Base-by-base conservation (phyloP, 257 asterid species). In the Nyctanthes arbortristis region DNA sequence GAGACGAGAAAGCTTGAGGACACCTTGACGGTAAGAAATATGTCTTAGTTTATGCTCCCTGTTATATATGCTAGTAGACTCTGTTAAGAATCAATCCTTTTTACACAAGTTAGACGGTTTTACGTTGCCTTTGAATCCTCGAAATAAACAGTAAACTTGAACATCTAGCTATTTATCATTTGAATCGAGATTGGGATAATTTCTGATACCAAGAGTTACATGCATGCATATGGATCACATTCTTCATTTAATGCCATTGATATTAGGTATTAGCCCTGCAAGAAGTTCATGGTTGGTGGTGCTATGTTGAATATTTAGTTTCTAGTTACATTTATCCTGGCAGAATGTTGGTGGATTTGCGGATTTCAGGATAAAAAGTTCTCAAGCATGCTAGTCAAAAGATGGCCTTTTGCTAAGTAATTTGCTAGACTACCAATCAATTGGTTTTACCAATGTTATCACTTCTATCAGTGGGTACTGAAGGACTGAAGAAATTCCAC, bases 1-100 rank as follows among this genome's bases (percentile, higher is more conserved):
- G 93, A 91, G 70, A 87, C 97, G 30, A 89, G 80, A 82, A 91
- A 85, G 82, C 89, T 91, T 52, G 96, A 91, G 78, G 87, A 78
- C 71, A 82, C 96, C 40, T 84, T 94, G 80, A 89, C 97, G 96
- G 99, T 94, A 84, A 59, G 91, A 54, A 62, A 61, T 14, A 63
- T 39, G 43, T 28, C 30, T 64, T 25, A 25, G 39, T 56, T 56
- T n/a, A 70, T 40, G 49, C 37, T 34, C 45, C 74, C 13, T 70
- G 32, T 68, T n/a, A 33, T 57, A 33, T 47, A 22, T 67, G 28
- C 29, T 49, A 12, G 24, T 49, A 49, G 57, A 11, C 57, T 49
- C 13, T 6, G 25, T 49, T 49, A 18, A 20, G 12, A 49, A 2
- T 20, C 24, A 6, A 49, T n/a, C 18, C 29, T 49, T 49, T 49